A percentile compares a stretch with the other conserved stretches of the same genome.
Conservation (phyloP, 768 basidiomycete genomes). For the Amyloporia xantha region DNA sequence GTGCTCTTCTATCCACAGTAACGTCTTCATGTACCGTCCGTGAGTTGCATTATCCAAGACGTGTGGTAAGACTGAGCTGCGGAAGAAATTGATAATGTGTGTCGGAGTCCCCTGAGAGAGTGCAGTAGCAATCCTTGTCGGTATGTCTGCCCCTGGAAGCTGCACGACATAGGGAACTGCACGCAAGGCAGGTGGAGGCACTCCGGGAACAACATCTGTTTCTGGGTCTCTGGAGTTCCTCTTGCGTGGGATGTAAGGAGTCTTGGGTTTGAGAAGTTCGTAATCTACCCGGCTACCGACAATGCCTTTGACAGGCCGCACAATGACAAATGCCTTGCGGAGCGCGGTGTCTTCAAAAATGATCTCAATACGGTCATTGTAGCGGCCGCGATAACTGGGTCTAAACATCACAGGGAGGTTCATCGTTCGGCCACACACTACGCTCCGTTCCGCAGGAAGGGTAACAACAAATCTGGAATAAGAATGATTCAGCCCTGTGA, state of each 20-base stretch:
- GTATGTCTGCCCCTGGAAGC: slow-evolving; percentile 12
- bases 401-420: slow-evolving; percentile 20
- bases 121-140: slow-evolving; percentile 6
- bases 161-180: slow-evolving; percentile 13
- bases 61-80: slow-evolving; percentile 30
- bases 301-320: slow-evolving; percentile 37
- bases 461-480: slow-evolving; percentile 10
- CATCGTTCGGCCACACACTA: slow-evolving; percentile 6
- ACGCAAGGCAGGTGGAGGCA: slow-evolving; percentile 16
- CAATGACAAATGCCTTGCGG: slow-evolving; percentile 38
- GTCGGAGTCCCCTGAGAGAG: slow-evolving; percentile 1
- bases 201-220: slow-evolving; percentile 22
- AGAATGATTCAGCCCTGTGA: background rate
- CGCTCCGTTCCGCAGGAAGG: background rate
- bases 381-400: slow-evolving; percentile 34
- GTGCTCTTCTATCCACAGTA: slow-evolving; percentile 50
- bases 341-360: slow-evolving; percentile 35
- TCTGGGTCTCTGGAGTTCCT: slow-evolving; percentile 9
- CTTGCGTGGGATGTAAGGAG: slow-evolving; percentile 33
- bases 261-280: slow-evolving; percentile 37
- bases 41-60: slow-evolving; percentile 34
- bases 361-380: slow-evolving; percentile 48
- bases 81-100: background rate
- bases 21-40: slow-evolving; percentile 38
- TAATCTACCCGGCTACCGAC: slow-evolving; percentile 46